phyloP scores from a whole-genome alignment of 2,329 filamentous ascomycete genomes.

The Colletotrichum sp. region DNA sequence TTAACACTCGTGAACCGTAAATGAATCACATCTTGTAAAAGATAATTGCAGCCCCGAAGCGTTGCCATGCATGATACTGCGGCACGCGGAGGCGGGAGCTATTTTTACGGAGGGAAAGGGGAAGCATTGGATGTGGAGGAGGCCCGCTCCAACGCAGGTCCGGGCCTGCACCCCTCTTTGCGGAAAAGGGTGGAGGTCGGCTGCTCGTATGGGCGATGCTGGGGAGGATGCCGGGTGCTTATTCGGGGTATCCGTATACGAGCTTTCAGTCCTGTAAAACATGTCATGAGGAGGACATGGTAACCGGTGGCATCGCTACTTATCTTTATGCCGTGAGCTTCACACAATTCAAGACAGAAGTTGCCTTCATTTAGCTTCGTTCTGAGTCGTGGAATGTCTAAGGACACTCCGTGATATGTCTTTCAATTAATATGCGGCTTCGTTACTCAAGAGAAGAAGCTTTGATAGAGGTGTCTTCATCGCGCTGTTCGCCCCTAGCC shows the following conservation, averaged over 20 bases:
- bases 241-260: background rate
- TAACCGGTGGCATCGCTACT: background rate
- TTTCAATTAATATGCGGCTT: background rate
- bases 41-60: background rate
- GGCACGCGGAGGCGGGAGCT: background rate
- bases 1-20: background rate
- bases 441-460: background rate
- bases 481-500: rapidly evolving
- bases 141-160: background rate
- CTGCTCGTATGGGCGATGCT: background rate
- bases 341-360: background rate
- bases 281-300: background rate
- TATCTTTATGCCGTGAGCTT: background rate
- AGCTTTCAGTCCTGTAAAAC: background rate
- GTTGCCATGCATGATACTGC: background rate
- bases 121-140: background rate
- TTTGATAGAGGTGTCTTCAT: background rate
- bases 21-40: no score
- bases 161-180: background rate
- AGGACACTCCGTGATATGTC: background rate
- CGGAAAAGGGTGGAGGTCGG: background rate
- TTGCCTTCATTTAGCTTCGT: background rate
- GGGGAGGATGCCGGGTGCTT: background rate
- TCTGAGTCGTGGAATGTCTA: background rate
- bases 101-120: background rate